Percentiles rank a stretch among this genome's conserved stretches.
phyloP scores from a whole-genome alignment of 331 rosid genomes.

The Quercus lobata region DNA sequence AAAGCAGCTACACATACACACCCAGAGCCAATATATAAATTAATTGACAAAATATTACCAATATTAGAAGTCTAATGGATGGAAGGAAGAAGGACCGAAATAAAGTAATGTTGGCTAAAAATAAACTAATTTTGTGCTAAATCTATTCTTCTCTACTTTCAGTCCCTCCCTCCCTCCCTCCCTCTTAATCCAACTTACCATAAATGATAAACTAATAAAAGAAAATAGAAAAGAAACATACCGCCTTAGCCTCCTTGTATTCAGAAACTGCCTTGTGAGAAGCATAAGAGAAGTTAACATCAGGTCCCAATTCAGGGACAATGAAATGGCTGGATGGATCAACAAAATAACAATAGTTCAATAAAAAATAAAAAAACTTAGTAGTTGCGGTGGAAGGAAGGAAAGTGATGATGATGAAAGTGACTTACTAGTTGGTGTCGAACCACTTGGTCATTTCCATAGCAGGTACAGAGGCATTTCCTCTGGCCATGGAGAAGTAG shows the following conservation, averaged over 20 bases:
- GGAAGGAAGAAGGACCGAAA: too few relatives aligned
- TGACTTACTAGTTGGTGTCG: slow-evolving; percentile 96
- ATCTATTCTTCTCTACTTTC: too few relatives aligned
- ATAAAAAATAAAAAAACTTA: background rate
- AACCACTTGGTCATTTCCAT: slow-evolving; percentile 99
- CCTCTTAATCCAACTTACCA: too few relatives aligned
- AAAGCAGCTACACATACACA: too few relatives aligned
- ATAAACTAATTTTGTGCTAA: too few relatives aligned
- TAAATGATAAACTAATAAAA: background rate
- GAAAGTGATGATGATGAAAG: too few relatives aligned
- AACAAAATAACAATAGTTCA: slow-evolving; percentile 7
- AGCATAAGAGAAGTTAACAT: slow-evolving; percentile 71
- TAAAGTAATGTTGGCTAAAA: too few relatives aligned
- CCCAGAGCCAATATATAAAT: background rate
- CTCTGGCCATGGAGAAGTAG: slow-evolving; percentile 98
- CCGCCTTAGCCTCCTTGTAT: slow-evolving; percentile 99
- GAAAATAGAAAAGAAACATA: slow-evolving; percentile 26
- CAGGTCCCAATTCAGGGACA: slow-evolving; percentile 96
- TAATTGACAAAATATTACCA: background rate
- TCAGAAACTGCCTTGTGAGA: slow-evolving; percentile 97
- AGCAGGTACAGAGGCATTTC: slow-evolving; percentile 93
- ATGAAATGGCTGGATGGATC: slow-evolving; percentile 86
- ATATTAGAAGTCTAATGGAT: background rate
- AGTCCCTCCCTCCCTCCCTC: too few relatives aligned
- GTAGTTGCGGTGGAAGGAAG: background rate